These are phyloP conservation scores for Linanthus parryae DNA, from an alignment of 148 eudicot genomes.

Conservation along the genomic window DNA sequence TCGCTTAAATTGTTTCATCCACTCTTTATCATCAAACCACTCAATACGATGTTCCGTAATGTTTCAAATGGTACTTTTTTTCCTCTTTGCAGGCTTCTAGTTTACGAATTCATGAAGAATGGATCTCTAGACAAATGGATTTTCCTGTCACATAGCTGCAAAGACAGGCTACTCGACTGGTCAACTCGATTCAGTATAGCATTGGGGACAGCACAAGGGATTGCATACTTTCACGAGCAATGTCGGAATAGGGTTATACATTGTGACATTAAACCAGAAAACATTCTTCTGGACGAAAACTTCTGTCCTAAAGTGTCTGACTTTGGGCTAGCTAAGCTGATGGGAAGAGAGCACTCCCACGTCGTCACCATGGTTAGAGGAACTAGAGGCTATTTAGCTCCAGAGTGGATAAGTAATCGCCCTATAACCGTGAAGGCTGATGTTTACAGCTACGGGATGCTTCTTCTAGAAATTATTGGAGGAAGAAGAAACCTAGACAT, in stretches of 20 bases:
- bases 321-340: slow-evolving; percentile 83
- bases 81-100: slow-evolving; percentile 52
- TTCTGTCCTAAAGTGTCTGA: slow-evolving; percentile 89
- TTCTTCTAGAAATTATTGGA: slow-evolving; percentile 76
- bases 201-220: slow-evolving; percentile 81
- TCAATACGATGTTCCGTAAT: too few species aligned
- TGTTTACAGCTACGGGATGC: slow-evolving; percentile 93
- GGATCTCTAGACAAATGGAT: slow-evolving; percentile 97
- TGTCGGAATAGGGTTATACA: slow-evolving; percentile 85
- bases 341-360: slow-evolving; percentile 76
- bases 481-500: slow-evolving; percentile 92
- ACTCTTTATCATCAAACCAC: too few species aligned
- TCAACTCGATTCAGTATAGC: slow-evolving; percentile 77
- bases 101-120: slow-evolving; percentile 91
- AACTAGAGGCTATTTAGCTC: slow-evolving; percentile 95
- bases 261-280: slow-evolving; percentile 93
- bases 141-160: slow-evolving; percentile 38
- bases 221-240: slow-evolving; percentile 95
- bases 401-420: slow-evolving; percentile 91
- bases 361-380: slow-evolving; percentile 94
- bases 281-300: slow-evolving; percentile 76
- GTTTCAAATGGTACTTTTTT: too few species aligned
- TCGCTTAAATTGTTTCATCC: too few species aligned
- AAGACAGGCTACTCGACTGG: slow-evolving; percentile 61
- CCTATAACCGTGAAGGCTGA: slow-evolving; percentile 91